These are phyloP conservation scores for Syzygium malaccense DNA, from an alignment of 441 rosid species.

Conservation along the genomic window DNA sequence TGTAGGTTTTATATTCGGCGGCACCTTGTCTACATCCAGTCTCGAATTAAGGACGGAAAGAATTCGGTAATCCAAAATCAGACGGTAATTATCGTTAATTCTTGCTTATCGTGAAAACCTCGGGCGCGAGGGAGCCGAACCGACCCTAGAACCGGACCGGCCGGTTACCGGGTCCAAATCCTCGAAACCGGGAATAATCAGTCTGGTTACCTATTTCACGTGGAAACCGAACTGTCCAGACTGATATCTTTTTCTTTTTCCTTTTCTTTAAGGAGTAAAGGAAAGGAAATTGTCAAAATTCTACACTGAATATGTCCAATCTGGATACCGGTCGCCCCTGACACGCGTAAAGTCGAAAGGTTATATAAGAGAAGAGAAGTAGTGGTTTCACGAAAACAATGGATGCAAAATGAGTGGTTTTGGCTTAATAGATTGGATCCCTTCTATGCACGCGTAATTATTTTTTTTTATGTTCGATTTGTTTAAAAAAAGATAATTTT, in stretches of 20 bases:
- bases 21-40: neutral
- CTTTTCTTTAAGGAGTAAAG: neutral
- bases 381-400: neutral
- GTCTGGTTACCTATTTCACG: too few species aligned
- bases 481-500: accelerated
- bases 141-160: too few species aligned
- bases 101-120: neutral
- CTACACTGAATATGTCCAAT: neutral
- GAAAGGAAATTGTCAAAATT: neutral
- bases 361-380: neutral
- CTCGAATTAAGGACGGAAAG: neutral
- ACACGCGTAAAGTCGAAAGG: neutral
- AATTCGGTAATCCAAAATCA: neutral
- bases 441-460: neutral
- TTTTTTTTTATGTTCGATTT: neutral
- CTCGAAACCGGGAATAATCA: too few species aligned
- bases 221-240: accelerated
- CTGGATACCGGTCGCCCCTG: neutral
- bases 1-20: neutral
- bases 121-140: too few species aligned
- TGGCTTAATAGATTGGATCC: neutral
- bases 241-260: neutral
- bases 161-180: too few species aligned
- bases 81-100: neutral
- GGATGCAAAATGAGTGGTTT: neutral